A percentile compares a stretch with the other conserved stretches of the same genome.
phyloP scores from a whole-genome alignment of 2,329 filamentous ascomycete species.

The Cucurbitaria berberidis region DNA sequence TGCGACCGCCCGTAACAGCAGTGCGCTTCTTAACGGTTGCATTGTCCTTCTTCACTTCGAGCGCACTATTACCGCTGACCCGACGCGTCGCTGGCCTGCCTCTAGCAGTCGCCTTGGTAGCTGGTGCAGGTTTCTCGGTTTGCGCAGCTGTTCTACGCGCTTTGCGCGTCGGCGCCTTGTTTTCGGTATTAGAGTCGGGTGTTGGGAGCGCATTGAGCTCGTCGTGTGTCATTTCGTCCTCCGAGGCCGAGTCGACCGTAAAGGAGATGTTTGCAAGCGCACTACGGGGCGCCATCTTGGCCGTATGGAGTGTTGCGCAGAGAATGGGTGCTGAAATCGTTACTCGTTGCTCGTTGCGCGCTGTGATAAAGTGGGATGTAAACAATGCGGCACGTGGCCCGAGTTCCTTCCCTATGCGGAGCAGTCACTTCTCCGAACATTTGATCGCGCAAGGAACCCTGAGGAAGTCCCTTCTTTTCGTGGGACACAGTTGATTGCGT shows the following conservation, averaged over 20 bases:
- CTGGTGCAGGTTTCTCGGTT: conserved; percentile 27
- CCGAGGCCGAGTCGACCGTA: conserved; percentile 50
- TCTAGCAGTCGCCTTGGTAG: conserved; percentile 43
- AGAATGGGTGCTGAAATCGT: not conserved
- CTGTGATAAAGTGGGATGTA: conserved; percentile 10
- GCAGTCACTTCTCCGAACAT: not conserved
- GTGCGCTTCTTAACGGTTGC: conserved; percentile 46
- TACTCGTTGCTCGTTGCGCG: conserved; percentile 1
- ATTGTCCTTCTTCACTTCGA: conserved; percentile 47
- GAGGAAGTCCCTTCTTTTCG: too few species aligned
- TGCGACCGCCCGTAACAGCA: conserved; percentile 45
- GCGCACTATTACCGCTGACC: conserved; percentile 42
- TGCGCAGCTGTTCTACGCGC: conserved; percentile 40
- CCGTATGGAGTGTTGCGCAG: not conserved
- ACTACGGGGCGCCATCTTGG: conserved; percentile 42
- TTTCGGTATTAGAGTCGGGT: conserved; percentile 51
- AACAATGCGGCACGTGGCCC: conserved; percentile 6
- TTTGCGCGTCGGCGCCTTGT: conserved; percentile 45
- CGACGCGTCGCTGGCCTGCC: conserved; percentile 46
- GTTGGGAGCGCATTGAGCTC: conserved; percentile 46
- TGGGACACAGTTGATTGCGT: too few species aligned
- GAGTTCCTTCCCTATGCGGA: not conserved
- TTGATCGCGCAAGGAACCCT: too few species aligned
- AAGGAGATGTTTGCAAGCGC: conserved; percentile 45
- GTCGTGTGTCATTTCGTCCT: conserved; percentile 49